phyloP scores from a whole-genome alignment of 257 asterid genomes.

The Anisodus tanguticus region DNA sequence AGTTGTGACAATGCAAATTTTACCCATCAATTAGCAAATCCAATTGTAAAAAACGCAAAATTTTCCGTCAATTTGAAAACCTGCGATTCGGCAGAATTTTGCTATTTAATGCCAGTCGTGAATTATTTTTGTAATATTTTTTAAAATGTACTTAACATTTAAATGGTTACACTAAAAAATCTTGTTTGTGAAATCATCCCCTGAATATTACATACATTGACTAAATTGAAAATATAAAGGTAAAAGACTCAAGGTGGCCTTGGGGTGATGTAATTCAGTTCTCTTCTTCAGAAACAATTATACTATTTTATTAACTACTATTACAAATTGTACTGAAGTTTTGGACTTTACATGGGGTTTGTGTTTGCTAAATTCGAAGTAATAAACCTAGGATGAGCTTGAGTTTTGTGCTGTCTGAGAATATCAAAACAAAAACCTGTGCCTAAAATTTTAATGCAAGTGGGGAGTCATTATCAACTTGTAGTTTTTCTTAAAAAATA shows the following conservation, averaged over 20 bases:
- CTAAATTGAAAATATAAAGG: background rate
- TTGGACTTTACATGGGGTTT: background rate
- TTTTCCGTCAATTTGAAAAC: no score
- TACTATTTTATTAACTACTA: background rate
- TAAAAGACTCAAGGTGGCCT: slow-evolving; percentile 21
- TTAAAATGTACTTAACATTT: no score
- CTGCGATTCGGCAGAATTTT: no score
- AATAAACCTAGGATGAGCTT: slow-evolving; percentile 25
- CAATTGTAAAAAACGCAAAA: no score
- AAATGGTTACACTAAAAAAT: no score
- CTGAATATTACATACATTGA: background rate
- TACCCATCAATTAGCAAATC: no score
- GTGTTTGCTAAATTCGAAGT: slow-evolving; percentile 4
- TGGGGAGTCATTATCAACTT: background rate
- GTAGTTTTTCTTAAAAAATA: background rate
- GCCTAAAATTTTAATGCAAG: background rate
- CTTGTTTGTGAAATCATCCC: background rate
- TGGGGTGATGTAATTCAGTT: slow-evolving; percentile 4
- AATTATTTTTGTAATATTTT: no score
- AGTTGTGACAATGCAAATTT: no score
- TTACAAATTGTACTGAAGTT: slow-evolving; percentile 10
- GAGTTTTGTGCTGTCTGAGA: slow-evolving; percentile 1
- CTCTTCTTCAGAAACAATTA: slow-evolving; percentile 6
- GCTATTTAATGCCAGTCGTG: no score
- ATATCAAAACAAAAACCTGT: background rate